These are phyloP conservation scores for Penicillium nordicum DNA, from an alignment of 2,329 filamentous ascomycete species.

Conservation along the genomic window DNA sequence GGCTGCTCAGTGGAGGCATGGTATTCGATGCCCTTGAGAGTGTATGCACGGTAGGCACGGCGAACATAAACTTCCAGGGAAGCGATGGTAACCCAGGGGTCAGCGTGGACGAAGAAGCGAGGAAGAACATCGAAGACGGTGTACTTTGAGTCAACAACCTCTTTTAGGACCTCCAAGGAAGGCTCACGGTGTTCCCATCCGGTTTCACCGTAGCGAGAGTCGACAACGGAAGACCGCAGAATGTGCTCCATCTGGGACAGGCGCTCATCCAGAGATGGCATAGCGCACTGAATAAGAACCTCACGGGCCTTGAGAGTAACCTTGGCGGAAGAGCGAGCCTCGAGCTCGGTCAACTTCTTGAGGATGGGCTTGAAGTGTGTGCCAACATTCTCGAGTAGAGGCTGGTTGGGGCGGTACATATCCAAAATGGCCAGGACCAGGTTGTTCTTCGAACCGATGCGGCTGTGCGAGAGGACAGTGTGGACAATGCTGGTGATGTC, in stretches of 20 bases:
- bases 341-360: slow-evolving; percentile 83
- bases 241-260: slow-evolving; percentile 98
- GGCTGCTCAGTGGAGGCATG: slow-evolving; percentile 68
- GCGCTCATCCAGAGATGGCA: slow-evolving; percentile 93
- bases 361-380: slow-evolving; percentile 82
- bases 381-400: slow-evolving; percentile 79
- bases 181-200: slow-evolving; percentile 96
- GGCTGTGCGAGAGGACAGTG: slow-evolving; percentile 88
- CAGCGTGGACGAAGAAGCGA: slow-evolving; percentile 90
- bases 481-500: slow-evolving; percentile 81
- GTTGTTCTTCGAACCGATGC: slow-evolving; percentile 89
- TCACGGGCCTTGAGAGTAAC: slow-evolving; percentile 96
- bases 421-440: slow-evolving; percentile 87
- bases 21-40: slow-evolving; percentile 84
- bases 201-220: slow-evolving; percentile 96
- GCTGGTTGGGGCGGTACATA: slow-evolving; percentile 92
- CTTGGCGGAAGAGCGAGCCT: slow-evolving; percentile 83
- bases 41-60: slow-evolving; percentile 94
- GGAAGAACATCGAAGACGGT: slow-evolving; percentile 96
- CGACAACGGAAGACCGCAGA: slow-evolving; percentile 86
- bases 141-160: slow-evolving; percentile 97
- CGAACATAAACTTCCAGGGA: slow-evolving; percentile 95
- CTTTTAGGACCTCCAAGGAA: slow-evolving; percentile 85
- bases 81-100: slow-evolving; percentile 90
- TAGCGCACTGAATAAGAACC: slow-evolving; percentile 92